Evolutionary conservation across 345 rosid species (phyloP).

Genomic region (Boechera stricta): DNA sequence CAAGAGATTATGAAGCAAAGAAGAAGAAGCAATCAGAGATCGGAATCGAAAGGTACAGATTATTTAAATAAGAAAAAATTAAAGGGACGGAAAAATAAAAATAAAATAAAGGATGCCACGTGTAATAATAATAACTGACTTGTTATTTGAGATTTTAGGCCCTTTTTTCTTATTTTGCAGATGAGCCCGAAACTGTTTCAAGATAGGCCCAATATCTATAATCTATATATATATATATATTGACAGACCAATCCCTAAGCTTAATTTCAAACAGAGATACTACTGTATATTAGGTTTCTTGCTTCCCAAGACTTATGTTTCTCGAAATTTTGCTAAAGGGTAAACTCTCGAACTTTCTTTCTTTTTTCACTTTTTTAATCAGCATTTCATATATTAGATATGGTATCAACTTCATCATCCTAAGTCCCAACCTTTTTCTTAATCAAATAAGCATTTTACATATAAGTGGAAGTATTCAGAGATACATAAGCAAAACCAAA

Average conservation of each 20-base stretch:
- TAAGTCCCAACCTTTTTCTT: too few species aligned
- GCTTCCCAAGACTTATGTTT: background rate
- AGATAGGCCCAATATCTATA: background rate
- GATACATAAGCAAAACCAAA: slow-evolving; percentile 20
- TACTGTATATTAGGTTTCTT: background rate
- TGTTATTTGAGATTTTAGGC: background rate
- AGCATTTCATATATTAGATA: too few species aligned
- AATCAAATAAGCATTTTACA: slow-evolving; percentile 6
- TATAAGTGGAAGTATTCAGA: background rate
- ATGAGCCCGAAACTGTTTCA: background rate
- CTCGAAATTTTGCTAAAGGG: too few species aligned
- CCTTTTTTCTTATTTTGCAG: background rate
- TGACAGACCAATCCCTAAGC: too few species aligned
- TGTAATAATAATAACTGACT: too few species aligned
- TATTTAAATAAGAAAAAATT: background rate
- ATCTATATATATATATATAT: too few species aligned
- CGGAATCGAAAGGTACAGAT: background rate
- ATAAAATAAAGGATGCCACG: background rate
- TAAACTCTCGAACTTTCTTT: too few species aligned
- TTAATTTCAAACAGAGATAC: too few species aligned
- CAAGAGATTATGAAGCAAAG: slow-evolving; percentile 10
- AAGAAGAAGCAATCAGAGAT: background rate
- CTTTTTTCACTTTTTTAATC: too few species aligned
- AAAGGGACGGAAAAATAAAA: background rate
- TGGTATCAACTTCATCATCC: too few species aligned